Evolutionary conservation across 805 yeast genomes (phyloP), one percentile per base, ranked within the genome.

Genomic region (Sungouiozyma intestinalis): DNA sequence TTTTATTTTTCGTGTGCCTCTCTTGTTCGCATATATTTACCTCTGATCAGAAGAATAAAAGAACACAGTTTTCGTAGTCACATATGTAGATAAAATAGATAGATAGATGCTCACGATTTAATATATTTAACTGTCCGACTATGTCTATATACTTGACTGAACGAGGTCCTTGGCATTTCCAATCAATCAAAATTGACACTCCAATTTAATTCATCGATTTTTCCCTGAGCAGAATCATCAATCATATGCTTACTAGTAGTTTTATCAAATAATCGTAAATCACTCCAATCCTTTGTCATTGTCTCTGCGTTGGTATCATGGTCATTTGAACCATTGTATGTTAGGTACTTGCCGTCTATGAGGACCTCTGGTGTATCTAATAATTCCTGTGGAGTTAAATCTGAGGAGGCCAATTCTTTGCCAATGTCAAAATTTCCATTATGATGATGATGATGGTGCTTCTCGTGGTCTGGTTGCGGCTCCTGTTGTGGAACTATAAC

Each of bases 1-100:
- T 82, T 40, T 71, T 87, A 64, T 88, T 88, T 60, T 92, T 85
- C 62, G 98, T 92, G 41, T 90, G 98, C 63, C 65, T 84, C 52
- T 73, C 79, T 42, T 90, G 98, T 63, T 83, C 85, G 49, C 78
- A 83, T 57, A 86, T 83, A 15, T 68, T 62, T 43, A 65, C 68
- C 17, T 59, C 64, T 35, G 66, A 62, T 44, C 58, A 59, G 41
- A 62, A 60, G 51, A 60, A 60, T 42, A 65, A 48, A 47, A 53
- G 64, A 50, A 63, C 63, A 32, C 62, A 54, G 47, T 65, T 60
- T 42, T 50, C 48, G 14, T 50, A 39, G 14, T 16, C n/a, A 14
- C 13, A 17, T 17, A 33, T 16, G 36, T 14, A 33, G 13, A 14
- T 33, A n/a, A 31, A n/a, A n/a, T n/a, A n/a, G n/a, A n/a, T n/a